Evolutionary conservation across 192 early-diverging fungal genomes (phyloP), one percentile per base, ranked within the genome.

Genomic region (Coemansia sp.): DNA sequence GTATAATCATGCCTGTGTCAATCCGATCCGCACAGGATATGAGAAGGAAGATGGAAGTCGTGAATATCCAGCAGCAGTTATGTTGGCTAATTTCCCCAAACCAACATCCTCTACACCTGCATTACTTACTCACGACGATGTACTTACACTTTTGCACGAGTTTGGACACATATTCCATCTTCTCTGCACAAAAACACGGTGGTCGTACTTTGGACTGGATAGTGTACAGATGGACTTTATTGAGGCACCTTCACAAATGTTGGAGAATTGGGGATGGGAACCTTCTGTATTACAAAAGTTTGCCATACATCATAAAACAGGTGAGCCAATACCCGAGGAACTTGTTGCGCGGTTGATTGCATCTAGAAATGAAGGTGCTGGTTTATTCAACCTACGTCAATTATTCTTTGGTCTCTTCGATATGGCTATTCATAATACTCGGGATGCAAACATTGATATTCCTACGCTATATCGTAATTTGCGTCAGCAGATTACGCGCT

Each of bases 241-340:
- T 33, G 92, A 94, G 75, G 88, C 89, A 14, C 93, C 93, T 14
- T 88, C 87, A 50, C 90, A 92, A 84, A 90, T 94, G 92, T 78
- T 93, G 19, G 93, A 93, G 68, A 92, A 90, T 79, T 90, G 88
- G 89, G 82, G 84, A 24, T 90, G 83, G 75, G 87, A 88, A 39
- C 79, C 81, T 4, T 66, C 77, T 6, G 84, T 85, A 8, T 67
- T 90, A 30, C 74, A 84, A 33, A 56, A 66, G 9, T 71, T 88
- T 53, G 84, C 88, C 42, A 72, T 78, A 61, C 92, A 94, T 67
- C 86, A 90, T 76, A 39, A 66, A 62, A 86, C 87, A 20, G 84
- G 84, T 4, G 78, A 87, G 53, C 83, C 80, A 10, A 83, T 93
- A 33, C 91, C 93, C 2, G 84, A 85, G 32, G 84, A 87, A 19